phyloP scores from a whole-genome alignment of 805 yeast species.

The Myxozyma mucilagina region DNA sequence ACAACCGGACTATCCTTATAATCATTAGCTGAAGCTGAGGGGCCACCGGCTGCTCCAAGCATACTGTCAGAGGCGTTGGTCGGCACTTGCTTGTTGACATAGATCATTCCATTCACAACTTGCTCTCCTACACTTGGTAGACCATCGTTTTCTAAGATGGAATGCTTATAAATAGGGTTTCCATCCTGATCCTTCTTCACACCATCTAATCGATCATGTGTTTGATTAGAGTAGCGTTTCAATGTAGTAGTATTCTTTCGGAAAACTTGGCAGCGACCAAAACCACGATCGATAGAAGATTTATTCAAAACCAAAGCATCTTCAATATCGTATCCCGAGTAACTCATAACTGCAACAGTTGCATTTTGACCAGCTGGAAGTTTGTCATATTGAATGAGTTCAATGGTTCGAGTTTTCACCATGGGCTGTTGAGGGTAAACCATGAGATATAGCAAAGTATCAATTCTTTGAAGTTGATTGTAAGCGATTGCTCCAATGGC shows the following conservation, averaged over 20 bases:
- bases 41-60: conserved; percentile 39
- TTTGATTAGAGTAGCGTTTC: conserved; percentile 90
- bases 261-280: conserved; percentile 95
- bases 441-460: conserved; percentile 88
- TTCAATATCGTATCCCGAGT: conserved; percentile 98
- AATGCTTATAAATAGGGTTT: conserved; percentile 78
- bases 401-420: conserved; percentile 97
- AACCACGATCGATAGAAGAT: conserved; percentile 92
- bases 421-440: conserved; percentile 99
- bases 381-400: conserved; percentile 90
- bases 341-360: conserved; percentile 98
- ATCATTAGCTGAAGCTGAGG: conserved; percentile 45
- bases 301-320: conserved; percentile 96
- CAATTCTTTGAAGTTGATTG: conserved; percentile 93
- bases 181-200: conserved; percentile 79
- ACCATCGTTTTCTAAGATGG: conserved; percentile 89
- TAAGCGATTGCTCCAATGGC: conserved; percentile 99
- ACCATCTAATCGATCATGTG: conserved; percentile 88
- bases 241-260: conserved; percentile 86
- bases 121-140: conserved; percentile 93
- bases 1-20: conserved; percentile 89
- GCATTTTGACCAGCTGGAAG: conserved; percentile 99
- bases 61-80: conserved; percentile 70
- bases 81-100: conserved; percentile 90
- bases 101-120: conserved; percentile 90